These are phyloP conservation scores for Lycium ferocissimum DNA, from an alignment of 257 asterid species.

Conservation along the genomic window DNA sequence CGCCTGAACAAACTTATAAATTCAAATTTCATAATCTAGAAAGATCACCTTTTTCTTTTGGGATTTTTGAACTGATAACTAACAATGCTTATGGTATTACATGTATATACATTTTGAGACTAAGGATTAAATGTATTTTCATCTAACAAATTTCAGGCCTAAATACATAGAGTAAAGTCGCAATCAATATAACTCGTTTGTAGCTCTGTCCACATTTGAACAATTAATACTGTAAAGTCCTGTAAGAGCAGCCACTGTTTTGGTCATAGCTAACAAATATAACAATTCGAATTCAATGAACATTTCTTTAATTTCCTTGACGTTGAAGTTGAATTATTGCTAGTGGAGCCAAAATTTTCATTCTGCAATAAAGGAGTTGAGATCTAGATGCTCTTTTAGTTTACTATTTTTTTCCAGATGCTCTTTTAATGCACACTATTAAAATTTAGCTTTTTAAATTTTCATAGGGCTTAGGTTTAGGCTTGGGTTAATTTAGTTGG, in stretches of 20 bases:
- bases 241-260: neutral
- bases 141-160: slow-evolving; percentile 15
- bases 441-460: neutral
- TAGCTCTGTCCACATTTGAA: neutral
- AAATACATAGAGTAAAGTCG: slow-evolving; percentile 24
- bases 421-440: neutral
- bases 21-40: neutral
- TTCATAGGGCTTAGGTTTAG: neutral
- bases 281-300: slow-evolving; percentile 6
- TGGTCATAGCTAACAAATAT: slow-evolving; percentile 17
- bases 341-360: slow-evolving; percentile 3
- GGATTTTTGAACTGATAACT: neutral
- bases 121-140: slow-evolving; percentile 6
- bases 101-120: neutral
- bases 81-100: neutral
- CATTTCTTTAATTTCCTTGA: neutral
- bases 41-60: neutral
- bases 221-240: neutral
- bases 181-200: slow-evolving; percentile 17
- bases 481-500: neutral
- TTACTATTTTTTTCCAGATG: neutral
- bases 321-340: slow-evolving; percentile 25
- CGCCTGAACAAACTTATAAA: neutral
- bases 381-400: slow-evolving; percentile 13
- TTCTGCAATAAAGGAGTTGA: slow-evolving; percentile 4